Conservation (phyloP, 2,329 filamentous ascomycete species). For the Cercospora sp. region DNA sequence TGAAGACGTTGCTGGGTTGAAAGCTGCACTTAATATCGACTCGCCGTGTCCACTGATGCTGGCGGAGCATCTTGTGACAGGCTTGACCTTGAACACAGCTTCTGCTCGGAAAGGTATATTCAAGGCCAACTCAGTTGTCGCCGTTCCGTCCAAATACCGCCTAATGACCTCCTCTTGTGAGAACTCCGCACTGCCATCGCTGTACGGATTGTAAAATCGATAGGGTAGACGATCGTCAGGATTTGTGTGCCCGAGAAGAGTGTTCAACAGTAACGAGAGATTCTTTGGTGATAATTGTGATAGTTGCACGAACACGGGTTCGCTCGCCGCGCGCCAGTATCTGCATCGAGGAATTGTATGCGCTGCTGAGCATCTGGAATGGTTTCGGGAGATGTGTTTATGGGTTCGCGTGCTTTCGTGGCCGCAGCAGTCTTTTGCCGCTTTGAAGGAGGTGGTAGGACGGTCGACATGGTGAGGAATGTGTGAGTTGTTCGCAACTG, state of each 20-base stretch:
- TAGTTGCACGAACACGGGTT: slow-evolving; percentile 73
- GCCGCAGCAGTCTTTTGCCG: slow-evolving; percentile 75
- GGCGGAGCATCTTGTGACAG: slow-evolving; percentile 85
- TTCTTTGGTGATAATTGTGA: slow-evolving; percentile 87
- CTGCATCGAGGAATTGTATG: slow-evolving; percentile 85
- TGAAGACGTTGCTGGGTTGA: slow-evolving; percentile 75
- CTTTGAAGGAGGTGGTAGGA: slow-evolving; percentile 83
- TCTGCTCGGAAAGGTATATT: slow-evolving; percentile 73
- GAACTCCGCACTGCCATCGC: slow-evolving; percentile 48
- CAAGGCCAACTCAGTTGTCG: slow-evolving; percentile 57
- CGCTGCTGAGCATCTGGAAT: slow-evolving; percentile 66
- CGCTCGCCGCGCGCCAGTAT: slow-evolving; percentile 66
- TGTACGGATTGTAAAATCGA: slow-evolving; percentile 58
- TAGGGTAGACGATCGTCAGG: slow-evolving; percentile 65
- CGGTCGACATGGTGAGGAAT: slow-evolving; percentile 66
- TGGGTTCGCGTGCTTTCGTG: slow-evolving; percentile 71
- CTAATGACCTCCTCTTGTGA: slow-evolving; percentile 42
- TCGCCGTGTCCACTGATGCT: slow-evolving; percentile 89
- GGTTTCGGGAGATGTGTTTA: slow-evolving; percentile 64
- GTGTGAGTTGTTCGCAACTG: neutral
- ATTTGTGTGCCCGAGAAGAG: slow-evolving; percentile 67
- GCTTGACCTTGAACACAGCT: slow-evolving; percentile 89
- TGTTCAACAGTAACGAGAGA: slow-evolving; percentile 82
- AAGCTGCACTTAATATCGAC: slow-evolving; percentile 81
- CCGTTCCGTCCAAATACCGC: slow-evolving; percentile 49